A percentile compares a stretch with the other conserved stretches of the same genome.
Conservation (phyloP, 495 filamentous ascomycete species). For the Clavariopsis aquatica region DNA sequence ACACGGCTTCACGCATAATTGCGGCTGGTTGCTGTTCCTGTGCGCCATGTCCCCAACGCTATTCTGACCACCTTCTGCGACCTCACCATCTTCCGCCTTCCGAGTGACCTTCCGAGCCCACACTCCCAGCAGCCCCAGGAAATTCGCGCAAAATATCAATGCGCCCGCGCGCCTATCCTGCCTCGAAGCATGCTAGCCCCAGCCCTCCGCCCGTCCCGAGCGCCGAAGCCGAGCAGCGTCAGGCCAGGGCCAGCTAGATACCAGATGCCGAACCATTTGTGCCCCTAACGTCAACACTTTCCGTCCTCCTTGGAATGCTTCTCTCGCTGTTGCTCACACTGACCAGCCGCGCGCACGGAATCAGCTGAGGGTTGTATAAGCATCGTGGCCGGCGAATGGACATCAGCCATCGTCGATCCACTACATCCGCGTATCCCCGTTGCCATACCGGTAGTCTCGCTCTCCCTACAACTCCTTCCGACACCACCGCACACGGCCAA, state of each 20-base stretch:
- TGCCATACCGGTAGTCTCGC: conserved; percentile 13
- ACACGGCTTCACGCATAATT: background rate
- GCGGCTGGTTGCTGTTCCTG: background rate
- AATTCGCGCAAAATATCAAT: conserved; percentile 6
- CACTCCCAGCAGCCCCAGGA: background rate
- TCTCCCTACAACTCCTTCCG: background rate
- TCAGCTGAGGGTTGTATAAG: background rate
- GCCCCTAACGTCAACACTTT: conserved; percentile 13
- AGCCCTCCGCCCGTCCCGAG: conserved; percentile 10
- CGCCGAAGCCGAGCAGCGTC: background rate
- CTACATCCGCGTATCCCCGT: conserved; percentile 11
- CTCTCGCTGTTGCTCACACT: background rate
- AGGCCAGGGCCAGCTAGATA: background rate
- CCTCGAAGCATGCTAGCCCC: conserved; percentile 10
- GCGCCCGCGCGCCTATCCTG: conserved; percentile 16
- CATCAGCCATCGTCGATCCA: background rate
- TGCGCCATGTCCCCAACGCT: background rate
- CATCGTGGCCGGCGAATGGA: conserved; percentile 1
- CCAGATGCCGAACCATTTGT: background rate
- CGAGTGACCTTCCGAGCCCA: background rate
- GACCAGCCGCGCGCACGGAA: background rate
- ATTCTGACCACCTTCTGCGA: conserved; percentile 14
- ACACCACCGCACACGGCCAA: background rate
- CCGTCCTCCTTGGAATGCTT: background rate
- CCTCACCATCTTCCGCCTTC: conserved; percentile 3